Conservation (phyloP, 139 green algal species). For the Picochlorum sp. region DNA sequence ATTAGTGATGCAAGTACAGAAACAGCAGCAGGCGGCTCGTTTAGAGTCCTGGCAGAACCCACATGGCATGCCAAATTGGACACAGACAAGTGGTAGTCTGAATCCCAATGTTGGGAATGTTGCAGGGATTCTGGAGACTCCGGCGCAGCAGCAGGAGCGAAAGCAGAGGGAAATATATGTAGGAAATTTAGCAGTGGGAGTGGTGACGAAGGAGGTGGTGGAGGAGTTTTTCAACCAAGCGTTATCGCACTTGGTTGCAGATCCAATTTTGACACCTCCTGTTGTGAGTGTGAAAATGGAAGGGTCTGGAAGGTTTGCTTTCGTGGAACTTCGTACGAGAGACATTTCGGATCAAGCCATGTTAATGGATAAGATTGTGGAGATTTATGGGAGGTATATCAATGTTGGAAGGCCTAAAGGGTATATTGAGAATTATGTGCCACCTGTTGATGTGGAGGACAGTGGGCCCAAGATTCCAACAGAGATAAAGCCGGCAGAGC, state of each 20-base stretch:
- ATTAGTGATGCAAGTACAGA: neutral
- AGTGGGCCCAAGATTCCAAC: neutral
- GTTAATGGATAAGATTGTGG: constrained; percentile 74
- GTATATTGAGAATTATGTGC: constrained; percentile 54
- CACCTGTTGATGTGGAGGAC: constrained; percentile 1
- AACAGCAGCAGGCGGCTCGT: neutral
- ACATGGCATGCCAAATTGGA: too few species aligned
- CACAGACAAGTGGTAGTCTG: too few species aligned
- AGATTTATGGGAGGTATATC: constrained; percentile 69
- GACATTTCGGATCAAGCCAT: constrained; percentile 68
- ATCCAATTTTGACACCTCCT: constrained; percentile 59
- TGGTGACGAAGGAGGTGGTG: constrained; percentile 61
- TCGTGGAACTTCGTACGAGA: constrained; percentile 77
- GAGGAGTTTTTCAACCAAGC: constrained; percentile 77
- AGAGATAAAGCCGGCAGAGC: neutral
- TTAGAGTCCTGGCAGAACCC: too few species aligned
- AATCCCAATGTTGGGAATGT: too few species aligned
- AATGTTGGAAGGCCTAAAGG: constrained; percentile 86
- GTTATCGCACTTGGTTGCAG: constrained; percentile 39
- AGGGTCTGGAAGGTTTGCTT: constrained; percentile 67
- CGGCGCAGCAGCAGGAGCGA: constrained; percentile 38
- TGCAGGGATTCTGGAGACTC: constrained; percentile 1
- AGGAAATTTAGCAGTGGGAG: constrained; percentile 77
- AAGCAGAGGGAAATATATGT: constrained; percentile 76
- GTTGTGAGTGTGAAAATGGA: constrained; percentile 49